Evolutionary conservation across 305 asterid species (phyloP).

Genomic region (Fraxinus xanthoxyloides): DNA sequence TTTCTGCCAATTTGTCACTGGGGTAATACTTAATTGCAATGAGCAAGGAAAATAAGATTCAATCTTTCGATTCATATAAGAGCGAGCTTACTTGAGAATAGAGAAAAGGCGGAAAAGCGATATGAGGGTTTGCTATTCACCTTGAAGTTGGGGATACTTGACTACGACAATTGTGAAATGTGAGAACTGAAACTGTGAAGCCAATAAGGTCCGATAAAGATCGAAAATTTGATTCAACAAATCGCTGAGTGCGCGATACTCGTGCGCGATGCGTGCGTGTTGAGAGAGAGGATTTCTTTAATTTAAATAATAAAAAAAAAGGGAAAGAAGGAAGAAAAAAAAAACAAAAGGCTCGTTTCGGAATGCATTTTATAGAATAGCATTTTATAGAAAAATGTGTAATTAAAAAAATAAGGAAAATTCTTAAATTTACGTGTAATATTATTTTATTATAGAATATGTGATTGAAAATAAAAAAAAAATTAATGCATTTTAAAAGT

Average conservation of each 20-base stretch:
- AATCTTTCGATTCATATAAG: background rate
- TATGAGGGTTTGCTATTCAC: slow-evolving; percentile 37
- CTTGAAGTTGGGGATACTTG: slow-evolving; percentile 8
- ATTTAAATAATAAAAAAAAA: too few relatives aligned
- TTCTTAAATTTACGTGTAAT: too few relatives aligned
- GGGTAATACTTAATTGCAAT: background rate
- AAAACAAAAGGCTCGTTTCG: too few relatives aligned
- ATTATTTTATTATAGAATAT: too few relatives aligned
- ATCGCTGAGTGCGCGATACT: background rate
- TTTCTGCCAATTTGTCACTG: background rate
- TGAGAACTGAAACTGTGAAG: background rate
- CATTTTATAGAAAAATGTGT: too few relatives aligned
- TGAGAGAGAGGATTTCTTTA: background rate
- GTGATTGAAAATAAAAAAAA: too few relatives aligned
- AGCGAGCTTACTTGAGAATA: background rate
- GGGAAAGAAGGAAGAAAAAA: too few relatives aligned
- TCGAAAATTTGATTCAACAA: slow-evolving; percentile 20
- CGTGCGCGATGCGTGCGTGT: background rate
- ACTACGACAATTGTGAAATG: slow-evolving; percentile 21
- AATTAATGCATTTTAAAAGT: too few relatives aligned
- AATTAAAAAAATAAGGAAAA: too few relatives aligned
- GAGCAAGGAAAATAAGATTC: background rate
- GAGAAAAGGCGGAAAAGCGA: background rate
- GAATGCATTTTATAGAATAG: too few relatives aligned
- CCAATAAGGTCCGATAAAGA: slow-evolving; percentile 14